Percentiles rank a stretch among this genome's conserved stretches.
These are phyloP conservation scores for Glutinoglossum americanum DNA, from an alignment of 495 filamentous ascomycete genomes.

Conservation along the genomic window DNA sequence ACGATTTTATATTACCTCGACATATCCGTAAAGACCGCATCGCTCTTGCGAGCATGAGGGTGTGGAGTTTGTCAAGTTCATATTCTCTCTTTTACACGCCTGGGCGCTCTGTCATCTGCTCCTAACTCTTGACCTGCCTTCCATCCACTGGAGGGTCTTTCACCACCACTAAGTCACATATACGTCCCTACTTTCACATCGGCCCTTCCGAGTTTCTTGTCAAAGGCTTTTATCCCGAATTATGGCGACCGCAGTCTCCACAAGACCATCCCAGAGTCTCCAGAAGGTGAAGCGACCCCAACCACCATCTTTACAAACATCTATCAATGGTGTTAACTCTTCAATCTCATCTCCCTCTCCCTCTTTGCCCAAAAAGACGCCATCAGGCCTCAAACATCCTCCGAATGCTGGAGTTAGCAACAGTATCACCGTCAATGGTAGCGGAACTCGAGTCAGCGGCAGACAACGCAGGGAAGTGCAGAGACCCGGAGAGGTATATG, in stretches of 20 bases:
- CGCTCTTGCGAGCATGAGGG: background rate
- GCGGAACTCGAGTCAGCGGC: conserved; percentile 26
- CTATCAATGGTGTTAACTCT: conserved; percentile 37
- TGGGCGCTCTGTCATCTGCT: background rate
- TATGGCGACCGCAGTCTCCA: background rate
- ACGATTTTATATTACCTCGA: background rate
- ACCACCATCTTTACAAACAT: conserved; percentile 41
- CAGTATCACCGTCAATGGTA: conserved; percentile 19
- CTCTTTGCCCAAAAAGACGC: conserved; percentile 39
- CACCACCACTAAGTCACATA: background rate
- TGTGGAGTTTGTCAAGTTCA: background rate
- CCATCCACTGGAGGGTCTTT: background rate
- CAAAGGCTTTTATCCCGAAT: background rate
- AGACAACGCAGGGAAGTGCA: conserved; percentile 31
- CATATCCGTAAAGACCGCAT: background rate
- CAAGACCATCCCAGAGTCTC: conserved; percentile 10
- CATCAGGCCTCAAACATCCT: conserved; percentile 22
- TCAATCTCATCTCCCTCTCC: conserved; percentile 47
- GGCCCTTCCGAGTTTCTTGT: background rate
- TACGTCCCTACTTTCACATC: background rate
- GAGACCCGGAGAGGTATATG: conserved; percentile 19
- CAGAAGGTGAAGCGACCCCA: conserved; percentile 56
- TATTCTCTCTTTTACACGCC: background rate
- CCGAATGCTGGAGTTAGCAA: conserved; percentile 23
- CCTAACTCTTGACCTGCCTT: background rate